phyloP scores from a whole-genome alignment of 345 rosid genomes.

The Carallia brachiata region DNA sequence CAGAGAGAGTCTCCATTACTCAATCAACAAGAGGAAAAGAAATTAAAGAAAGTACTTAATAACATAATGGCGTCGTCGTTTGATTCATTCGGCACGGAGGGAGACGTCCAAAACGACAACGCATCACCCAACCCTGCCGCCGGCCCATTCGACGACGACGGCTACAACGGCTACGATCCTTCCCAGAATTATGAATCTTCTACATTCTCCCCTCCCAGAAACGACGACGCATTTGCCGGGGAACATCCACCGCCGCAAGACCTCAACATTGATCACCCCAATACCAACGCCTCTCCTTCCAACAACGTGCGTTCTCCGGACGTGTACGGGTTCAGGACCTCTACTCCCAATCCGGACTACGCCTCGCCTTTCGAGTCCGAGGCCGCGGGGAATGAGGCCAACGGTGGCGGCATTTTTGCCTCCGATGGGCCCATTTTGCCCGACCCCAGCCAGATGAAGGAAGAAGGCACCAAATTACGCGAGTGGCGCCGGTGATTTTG shows the following conservation, averaged over 20 bases:
- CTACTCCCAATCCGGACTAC: constrained; percentile 40
- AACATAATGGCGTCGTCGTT: too few species aligned
- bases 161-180: background rate
- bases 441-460: constrained; percentile 24
- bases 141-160: background rate
- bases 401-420: constrained; percentile 2
- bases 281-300: constrained; percentile 2
- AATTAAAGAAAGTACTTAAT: too few species aligned
- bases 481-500: constrained; percentile 26
- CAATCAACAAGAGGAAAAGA: too few species aligned
- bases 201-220: background rate
- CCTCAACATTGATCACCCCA: background rate
- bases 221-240: background rate
- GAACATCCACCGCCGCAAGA: background rate
- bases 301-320: constrained; percentile 39
- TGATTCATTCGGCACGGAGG: too few species aligned
- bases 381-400: background rate
- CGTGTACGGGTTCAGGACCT: constrained; percentile 40
- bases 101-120: background rate
- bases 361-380: constrained; percentile 41
- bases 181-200: background rate
- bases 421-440: constrained; percentile 29
- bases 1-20: too few species aligned
- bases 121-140: background rate
- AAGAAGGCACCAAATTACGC: constrained; percentile 19